These are phyloP conservation scores for Melampsora medusae DNA, from an alignment of 1,284 basidiomycete genomes.

Conservation along the genomic window DNA sequence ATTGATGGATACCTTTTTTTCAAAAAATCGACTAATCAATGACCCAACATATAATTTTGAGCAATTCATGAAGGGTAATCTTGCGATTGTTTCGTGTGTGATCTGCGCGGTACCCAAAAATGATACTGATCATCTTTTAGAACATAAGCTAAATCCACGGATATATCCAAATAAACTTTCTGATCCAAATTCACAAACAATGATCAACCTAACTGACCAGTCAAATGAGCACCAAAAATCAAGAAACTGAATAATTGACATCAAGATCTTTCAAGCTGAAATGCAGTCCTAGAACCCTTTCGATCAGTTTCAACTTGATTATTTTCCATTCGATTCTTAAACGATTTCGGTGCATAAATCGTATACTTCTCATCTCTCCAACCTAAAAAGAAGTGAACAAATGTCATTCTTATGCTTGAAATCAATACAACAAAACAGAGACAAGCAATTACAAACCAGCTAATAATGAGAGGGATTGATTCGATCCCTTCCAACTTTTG, in stretches of 20 bases:
- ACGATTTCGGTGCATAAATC: constrained; percentile 67
- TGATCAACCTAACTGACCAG: constrained; percentile 47
- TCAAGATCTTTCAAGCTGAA: constrained; percentile 83
- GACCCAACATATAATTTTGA: too few species aligned
- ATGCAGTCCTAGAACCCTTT: constrained; percentile 65
- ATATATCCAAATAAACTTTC: too few species aligned
- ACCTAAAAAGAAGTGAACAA: constrained; percentile 54
- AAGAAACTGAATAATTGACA: constrained; percentile 83
- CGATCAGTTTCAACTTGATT: not conserved
- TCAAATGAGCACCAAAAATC: constrained; percentile 83
- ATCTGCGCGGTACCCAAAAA: constrained; percentile 84
- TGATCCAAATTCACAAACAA: too few species aligned
- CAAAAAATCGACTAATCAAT: not conserved
- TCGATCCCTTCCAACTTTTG: constrained; percentile 54
- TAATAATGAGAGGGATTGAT: constrained; percentile 55
- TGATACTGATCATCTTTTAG: constrained; percentile 49
- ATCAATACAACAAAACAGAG: not conserved
- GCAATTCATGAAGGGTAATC: constrained; percentile 42
- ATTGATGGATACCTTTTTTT: constrained; percentile 13
- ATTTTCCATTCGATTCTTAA: too few species aligned
- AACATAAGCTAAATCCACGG: constrained; percentile 49
- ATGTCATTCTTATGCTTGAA: not conserved
- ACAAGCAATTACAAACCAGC: constrained; percentile 51
- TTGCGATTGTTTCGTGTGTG: constrained; percentile 80
- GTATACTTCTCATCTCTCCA: constrained; percentile 84